Evolutionary conservation across 2,329 filamentous ascomycete genomes (phyloP).

Genomic region (Dryadomyces quercivorus): DNA sequence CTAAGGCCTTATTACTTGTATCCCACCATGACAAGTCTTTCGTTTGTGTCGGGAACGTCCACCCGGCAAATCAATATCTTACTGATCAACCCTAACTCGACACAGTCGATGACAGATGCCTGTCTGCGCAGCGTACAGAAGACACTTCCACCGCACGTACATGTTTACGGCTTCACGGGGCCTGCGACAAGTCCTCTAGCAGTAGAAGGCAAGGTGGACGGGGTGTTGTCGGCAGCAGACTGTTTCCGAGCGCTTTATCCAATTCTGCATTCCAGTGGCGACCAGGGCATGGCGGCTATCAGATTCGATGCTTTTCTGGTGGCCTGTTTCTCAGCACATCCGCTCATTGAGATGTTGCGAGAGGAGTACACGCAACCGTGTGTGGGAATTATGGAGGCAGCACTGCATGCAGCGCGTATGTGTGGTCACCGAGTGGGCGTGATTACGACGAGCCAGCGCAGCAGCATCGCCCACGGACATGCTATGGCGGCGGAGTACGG

Average conservation of each 20-base stretch:
- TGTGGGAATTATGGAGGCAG: conserved; percentile 39
- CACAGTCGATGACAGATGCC: conserved; percentile 41
- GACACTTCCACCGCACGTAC: conserved; percentile 32
- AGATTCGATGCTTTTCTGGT: conserved; percentile 34
- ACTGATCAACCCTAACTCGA: conserved; percentile 53
- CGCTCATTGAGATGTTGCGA: conserved; percentile 30
- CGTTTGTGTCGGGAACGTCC: background rate
- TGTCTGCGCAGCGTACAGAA: conserved; percentile 29
- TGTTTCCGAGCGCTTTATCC: conserved; percentile 31
- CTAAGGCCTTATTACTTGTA: no score
- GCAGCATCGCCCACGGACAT: background rate
- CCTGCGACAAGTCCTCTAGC: conserved; percentile 34
- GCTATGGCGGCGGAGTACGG: conserved; percentile 25
- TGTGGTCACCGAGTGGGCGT: conserved; percentile 33
- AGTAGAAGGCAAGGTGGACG: conserved; percentile 37
- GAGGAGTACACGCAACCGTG: conserved; percentile 31
- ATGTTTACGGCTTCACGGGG: conserved; percentile 36
- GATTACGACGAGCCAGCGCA: conserved; percentile 23
- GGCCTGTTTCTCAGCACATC: conserved; percentile 35
- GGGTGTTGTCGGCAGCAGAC: conserved; percentile 35
- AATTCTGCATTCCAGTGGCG: conserved; percentile 12
- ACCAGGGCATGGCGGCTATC: conserved; percentile 12
- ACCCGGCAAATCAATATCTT: conserved; percentile 27
- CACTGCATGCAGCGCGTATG: conserved; percentile 32
- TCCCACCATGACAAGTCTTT: background rate